phyloP scores from a whole-genome alignment of 306 rosid genomes.

The Datisca glomerata region DNA sequence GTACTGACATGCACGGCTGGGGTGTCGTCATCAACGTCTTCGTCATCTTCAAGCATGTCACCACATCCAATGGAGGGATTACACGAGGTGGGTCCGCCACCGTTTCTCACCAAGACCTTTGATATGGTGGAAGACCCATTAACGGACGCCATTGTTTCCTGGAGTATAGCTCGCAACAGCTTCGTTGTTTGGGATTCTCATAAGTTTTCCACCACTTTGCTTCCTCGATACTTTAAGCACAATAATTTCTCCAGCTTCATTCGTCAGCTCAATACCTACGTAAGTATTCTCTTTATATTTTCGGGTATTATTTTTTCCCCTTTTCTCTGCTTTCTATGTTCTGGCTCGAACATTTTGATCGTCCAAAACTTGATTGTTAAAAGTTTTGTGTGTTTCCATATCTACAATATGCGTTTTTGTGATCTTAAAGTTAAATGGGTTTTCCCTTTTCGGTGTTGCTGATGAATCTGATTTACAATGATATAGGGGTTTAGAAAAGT shows the following conservation, averaged over 20 bases:
- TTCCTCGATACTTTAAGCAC: constrained; percentile 93
- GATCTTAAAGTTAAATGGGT: neutral
- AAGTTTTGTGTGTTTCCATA: no score
- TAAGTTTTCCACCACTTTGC: constrained; percentile 48
- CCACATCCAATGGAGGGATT: constrained; percentile 79
- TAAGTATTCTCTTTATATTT: constrained; percentile 19
- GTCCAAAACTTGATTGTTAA: no score
- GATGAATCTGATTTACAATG: neutral
- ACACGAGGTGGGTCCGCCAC: constrained; percentile 81
- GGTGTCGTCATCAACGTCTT: constrained; percentile 34
- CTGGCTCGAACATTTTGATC: no score
- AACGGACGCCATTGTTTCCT: constrained; percentile 70
- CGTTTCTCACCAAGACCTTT: constrained; percentile 75
- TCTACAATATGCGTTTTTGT: neutral
- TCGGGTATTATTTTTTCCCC: neutral
- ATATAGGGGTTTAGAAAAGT: constrained; percentile 84
- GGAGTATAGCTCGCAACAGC: constrained; percentile 84
- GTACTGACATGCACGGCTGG: constrained; percentile 12
- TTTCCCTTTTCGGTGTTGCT: neutral
- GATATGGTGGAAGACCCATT: constrained; percentile 92
- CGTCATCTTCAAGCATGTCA: constrained; percentile 49
- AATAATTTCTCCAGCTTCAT: constrained; percentile 87
- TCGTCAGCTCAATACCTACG: constrained; percentile 96
- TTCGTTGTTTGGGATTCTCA: constrained; percentile 85
- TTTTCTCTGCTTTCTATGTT: no score